Base-by-base conservation (phyloP, 2,329 filamentous ascomycete species). In the Exophiala sp. region DNA sequence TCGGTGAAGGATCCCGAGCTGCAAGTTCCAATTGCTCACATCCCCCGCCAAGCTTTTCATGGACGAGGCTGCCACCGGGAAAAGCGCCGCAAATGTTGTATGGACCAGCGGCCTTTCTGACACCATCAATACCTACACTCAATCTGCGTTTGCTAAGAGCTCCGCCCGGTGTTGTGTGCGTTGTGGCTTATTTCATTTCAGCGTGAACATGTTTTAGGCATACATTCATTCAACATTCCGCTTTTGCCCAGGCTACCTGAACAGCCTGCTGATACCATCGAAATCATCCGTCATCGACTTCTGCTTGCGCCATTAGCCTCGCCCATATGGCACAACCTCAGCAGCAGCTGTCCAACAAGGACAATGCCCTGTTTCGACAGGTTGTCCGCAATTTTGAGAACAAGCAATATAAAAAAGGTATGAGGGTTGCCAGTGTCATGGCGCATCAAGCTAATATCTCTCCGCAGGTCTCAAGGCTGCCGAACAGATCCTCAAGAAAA, bases 331-430 rank as follows among this genome's bases (percentile, higher is more conserved):
- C 62, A 21, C 62, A 62, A 45, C 36, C 49, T 14, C 58, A 61
- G 42, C 74, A 75, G 68, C 72, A 69, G 69, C 70, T 78, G 71
- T 72, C 69, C 64, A 85, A 90, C 68, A 97, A 97, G 77, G 94
- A 99, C 81, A 85, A 85, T 66, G 86, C 91, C 71, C 86, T 96
- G 76, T 99, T 99, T 75, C 87, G 91, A 61, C 89, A 91, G 70
- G 86, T 99, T 62, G 90, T 99, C 67, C 91, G 92, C 71, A 86
- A 89, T 74, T 99, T 97, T 79, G 94, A 99, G 75, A 88, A 91
- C 70, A 99, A 99, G 75, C 92, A 97, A 69, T 96, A 97, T 78
- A 99, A 97, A 77, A 88, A 88, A 72, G 84, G 83, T 84, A 65
- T 32, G 50, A 36, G 42, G 18, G 21, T 47, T 55, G 58, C 21